A percentile compares a stretch with the other conserved stretches of the same genome.
Evolutionary conservation across 768 basidiomycete genomes (phyloP).

Genomic region (Boletus fagicola): DNA sequence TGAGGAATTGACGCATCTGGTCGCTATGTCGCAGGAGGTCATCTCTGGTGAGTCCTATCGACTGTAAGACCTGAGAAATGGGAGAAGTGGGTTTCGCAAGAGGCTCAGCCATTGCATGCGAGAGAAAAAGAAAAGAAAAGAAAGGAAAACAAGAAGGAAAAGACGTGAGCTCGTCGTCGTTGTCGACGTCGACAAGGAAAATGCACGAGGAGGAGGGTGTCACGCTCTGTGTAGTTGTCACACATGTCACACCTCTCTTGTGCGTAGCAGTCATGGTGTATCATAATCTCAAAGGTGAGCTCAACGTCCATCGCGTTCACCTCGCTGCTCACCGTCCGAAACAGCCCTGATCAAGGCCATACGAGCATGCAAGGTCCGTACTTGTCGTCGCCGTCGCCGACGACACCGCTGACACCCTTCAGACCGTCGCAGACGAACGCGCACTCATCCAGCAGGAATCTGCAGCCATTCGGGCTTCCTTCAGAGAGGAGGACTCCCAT

Average conservation of each 20-base stretch:
- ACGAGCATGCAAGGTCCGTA: conserved; percentile 86
- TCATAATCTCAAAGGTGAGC: conserved; percentile 80
- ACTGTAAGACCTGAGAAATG: conserved; percentile 67
- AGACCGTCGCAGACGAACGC: conserved; percentile 99
- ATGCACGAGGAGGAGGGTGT: conserved; percentile 4
- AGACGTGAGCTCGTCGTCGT: conserved; percentile 19
- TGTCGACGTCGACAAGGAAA: conserved; percentile 21
- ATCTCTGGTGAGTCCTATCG: conserved; percentile 74
- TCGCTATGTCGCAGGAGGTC: conserved; percentile 69
- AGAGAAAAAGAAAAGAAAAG: not conserved
- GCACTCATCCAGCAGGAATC: conserved; percentile 96
- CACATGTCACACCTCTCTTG: conserved; percentile 23
- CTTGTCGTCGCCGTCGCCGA: conserved; percentile 16
- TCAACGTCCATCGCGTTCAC: not conserved
- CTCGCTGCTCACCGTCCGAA: conserved; percentile 21
- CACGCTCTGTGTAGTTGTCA: conserved; percentile 23
- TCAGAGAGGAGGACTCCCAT: conserved; percentile 95
- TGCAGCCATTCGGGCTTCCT: conserved; percentile 93
- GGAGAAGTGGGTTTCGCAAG: conserved; percentile 49
- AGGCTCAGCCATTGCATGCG: conserved; percentile 21
- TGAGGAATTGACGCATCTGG: conserved; percentile 80
- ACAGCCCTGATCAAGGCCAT: conserved; percentile 97
- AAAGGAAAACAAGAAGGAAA: not conserved
- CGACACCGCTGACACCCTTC: conserved; percentile 21
- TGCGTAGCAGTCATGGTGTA: conserved; percentile 56